Evolutionary conservation across 352 stramenopile genomes (phyloP), one percentile per base, ranked within the genome.

Genomic region (Phytophthora pini): DNA sequence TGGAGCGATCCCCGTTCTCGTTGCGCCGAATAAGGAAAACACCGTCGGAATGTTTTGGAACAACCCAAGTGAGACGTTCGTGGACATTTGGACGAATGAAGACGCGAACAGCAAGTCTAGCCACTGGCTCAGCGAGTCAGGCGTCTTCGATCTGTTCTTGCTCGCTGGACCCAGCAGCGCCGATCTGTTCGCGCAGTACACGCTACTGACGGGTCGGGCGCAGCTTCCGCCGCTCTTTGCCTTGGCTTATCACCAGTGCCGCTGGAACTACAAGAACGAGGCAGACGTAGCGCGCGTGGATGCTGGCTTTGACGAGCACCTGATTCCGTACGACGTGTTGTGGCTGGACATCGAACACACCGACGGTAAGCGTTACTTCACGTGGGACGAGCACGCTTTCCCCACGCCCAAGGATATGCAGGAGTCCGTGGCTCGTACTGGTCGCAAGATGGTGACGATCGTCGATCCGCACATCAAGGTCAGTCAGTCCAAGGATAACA

Each of bases 331-430:
- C 74, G 98, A 99, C 80, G 98, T 99, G 11, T 72, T 99, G 22
- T 99, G 98, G 98, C 87, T 99, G 29, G 98, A 99, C 76, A 99
- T 99, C 82, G 98, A 99, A 54, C 98, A 99, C 77, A 99, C 98
- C 11, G 89, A 99, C 71, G 97, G 97, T 9, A 99, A 99, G 80
- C 84, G 97, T n/a, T 98, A 98, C 72, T 96, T 94, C 48, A 99
- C 98, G 22, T 99, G 97, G 97, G 97, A 99, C 70, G 69, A 93
- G 36, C 88, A 97, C 51, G 77, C 95, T 5, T 99, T 99, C 76
- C 96, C 97, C 2, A 90, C 97, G 60, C 98, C 98, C 2, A 71
- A 87, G 22, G 68, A 90, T 32, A 99, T 99, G 97, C 94, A 99
- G 74, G 77, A 97, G 58, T 88, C 82, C 6, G 77, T 99, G 3